Percentiles rank a stretch among this genome's conserved stretches.
Conservation (phyloP, 495 filamentous ascomycete genomes). For the Hypoxylon fragiforme region DNA sequence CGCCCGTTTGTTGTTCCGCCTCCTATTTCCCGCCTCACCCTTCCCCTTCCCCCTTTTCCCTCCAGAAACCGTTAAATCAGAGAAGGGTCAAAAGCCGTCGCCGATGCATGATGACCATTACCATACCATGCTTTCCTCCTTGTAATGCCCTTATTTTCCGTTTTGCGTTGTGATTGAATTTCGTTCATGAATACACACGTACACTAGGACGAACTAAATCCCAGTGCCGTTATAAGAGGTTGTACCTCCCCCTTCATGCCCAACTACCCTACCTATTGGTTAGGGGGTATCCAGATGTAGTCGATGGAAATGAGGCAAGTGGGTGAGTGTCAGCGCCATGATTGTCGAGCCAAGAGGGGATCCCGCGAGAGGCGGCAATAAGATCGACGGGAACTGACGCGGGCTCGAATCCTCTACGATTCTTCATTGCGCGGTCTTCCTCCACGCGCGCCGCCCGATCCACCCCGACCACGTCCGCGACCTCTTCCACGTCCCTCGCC, state of each 20-base stretch:
- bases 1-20: not conserved
- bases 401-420: constrained; percentile 43
- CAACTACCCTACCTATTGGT: too few relatives aligned
- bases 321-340: constrained; percentile 21
- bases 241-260: too few relatives aligned
- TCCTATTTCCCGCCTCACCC: not conserved
- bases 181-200: not conserved
- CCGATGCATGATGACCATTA: not conserved
- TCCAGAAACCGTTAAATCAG: not conserved
- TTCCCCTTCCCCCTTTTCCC: not conserved
- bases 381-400: constrained; percentile 19
- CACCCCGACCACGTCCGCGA: constrained; percentile 46
- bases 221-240: not conserved
- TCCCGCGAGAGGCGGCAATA: constrained; percentile 27
- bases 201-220: not conserved
- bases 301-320: not conserved
- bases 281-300: too few relatives aligned
- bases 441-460: constrained; percentile 19
- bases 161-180: too few relatives aligned
- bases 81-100: not conserved
- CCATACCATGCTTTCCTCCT: constrained; percentile 6
- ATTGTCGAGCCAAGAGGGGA: constrained; percentile 21
- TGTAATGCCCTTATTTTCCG: not conserved
- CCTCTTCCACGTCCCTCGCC: constrained; percentile 50
- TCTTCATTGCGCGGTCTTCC: constrained; percentile 39